phyloP scores from a whole-genome alignment of 768 basidiomycete species.

The Boletus barrowsii region DNA sequence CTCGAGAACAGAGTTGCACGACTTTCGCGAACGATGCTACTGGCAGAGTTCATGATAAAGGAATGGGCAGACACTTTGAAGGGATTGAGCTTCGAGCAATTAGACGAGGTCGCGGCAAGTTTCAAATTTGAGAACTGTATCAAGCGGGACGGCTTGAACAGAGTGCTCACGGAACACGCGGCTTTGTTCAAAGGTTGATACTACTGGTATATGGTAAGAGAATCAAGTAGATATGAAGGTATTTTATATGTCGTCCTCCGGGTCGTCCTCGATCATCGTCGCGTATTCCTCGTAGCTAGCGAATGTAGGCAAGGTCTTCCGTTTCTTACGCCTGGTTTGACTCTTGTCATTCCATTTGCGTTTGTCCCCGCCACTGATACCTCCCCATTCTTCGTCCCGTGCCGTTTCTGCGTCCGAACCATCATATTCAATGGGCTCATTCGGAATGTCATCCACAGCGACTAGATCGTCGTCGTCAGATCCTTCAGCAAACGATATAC shows the following conservation, averaged over 20 bases:
- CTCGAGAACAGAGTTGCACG: conserved; percentile 17
- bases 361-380: conserved; percentile 51
- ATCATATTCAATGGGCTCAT: conserved; percentile 59
- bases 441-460: conserved; percentile 50
- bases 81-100: conserved; percentile 31
- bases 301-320: conserved; percentile 69
- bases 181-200: not conserved
- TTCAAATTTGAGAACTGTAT: conserved; percentile 38
- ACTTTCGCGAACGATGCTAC: conserved; percentile 27
- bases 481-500: conserved; percentile 55
- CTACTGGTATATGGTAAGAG: not conserved
- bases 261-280: conserved; percentile 71
- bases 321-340: conserved; percentile 62
- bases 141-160: conserved; percentile 9
- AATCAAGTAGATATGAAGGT: not conserved
- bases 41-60: conserved; percentile 22
- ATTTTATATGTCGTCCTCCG: conserved; percentile 26
- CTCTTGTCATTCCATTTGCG: conserved; percentile 41
- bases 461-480: conserved; percentile 74
- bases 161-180: conserved; percentile 6
- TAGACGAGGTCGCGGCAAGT: conserved; percentile 26
- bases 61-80: conserved; percentile 33
- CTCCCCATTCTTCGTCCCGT: conserved; percentile 30
- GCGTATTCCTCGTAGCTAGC: conserved; percentile 87
- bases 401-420: conserved; percentile 43